Evolutionary conservation across 352 stramenopile species (phyloP), one percentile per base, ranked within the genome.

Genomic region (Phytophthora sansomeana): DNA sequence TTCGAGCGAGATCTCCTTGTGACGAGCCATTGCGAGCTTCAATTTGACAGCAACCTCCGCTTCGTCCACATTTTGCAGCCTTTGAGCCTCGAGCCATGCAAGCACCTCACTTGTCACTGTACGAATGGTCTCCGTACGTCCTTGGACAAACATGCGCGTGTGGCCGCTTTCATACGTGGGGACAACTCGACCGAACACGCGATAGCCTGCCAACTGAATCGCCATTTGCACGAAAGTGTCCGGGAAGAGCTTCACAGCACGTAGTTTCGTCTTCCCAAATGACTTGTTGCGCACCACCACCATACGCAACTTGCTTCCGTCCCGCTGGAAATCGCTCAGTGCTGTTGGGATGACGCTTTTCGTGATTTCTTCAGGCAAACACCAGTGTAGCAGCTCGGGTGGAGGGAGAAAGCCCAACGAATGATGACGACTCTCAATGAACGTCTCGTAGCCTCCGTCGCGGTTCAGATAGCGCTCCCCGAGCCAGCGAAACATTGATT

Each of bases 131-230:
- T 96, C 92, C 8, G 97, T 99, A 11, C 97, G 85, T 29, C 97
- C 96, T 63, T 98, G 88, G 6, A 96, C 68, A 63, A 98, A 99
- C 64, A 92, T 90, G 21, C 95, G 83, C 19, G 96, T 96, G 78
- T 98, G 94, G 4, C 87, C 96, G 39, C 95, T 96, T 72, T 99
- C 97, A 65, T 99, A 99, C 6, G 96, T 99, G 19, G 91, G 93
- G 4, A 94, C 89, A 43, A 88, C 78, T 48, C 95, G 75, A 3
- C 85, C 82, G 81, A 92, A 98, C 1, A 98, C 79, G 52, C 90
- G 82, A 60, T 91, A 98, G 0, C 90, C 88, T 1, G 92, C 93
- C 14, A 98, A 72, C 64, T 99, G 96, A 48, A 98, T 95, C 8
- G 83, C 93, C 76, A 98, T 92, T 75, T 99, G 97, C 21, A 98